Percentiles rank a stretch among this genome's conserved stretches.
These are phyloP conservation scores for Starmera stellimalicola DNA, from an alignment of 1,139 yeast genomes.

Conservation along the genomic window DNA sequence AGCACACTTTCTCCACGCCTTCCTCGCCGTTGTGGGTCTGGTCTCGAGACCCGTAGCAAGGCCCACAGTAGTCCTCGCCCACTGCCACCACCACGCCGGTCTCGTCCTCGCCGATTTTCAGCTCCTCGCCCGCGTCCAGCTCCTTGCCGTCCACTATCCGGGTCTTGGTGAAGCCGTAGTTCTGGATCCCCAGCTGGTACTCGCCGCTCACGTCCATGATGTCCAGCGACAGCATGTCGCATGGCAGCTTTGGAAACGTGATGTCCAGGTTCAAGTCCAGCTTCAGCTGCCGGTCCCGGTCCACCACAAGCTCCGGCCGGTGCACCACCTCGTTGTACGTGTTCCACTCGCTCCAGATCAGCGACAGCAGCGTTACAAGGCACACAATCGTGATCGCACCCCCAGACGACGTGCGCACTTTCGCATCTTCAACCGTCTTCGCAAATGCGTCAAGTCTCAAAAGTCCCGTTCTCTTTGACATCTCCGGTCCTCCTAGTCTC, in stretches of 20 bases:
- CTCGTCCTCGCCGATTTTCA: constrained; percentile 22
- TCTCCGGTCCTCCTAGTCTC: too few relatives aligned
- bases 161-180: constrained; percentile 62
- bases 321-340: constrained; percentile 61
- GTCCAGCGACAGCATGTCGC: constrained; percentile 56
- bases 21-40: constrained; percentile 44
- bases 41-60: constrained; percentile 80
- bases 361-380: constrained; percentile 46
- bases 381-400: constrained; percentile 80
- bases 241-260: constrained; percentile 76
- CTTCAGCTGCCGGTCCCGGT: constrained; percentile 68
- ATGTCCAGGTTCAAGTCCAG: constrained; percentile 75
- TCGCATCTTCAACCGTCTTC: constrained; percentile 89
- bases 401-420: constrained; percentile 83
- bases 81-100: constrained; percentile 26
- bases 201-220: constrained; percentile 85
- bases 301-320: constrained; percentile 81
- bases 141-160: constrained; percentile 45
- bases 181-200: constrained; percentile 59
- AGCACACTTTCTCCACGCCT: constrained; percentile 44
- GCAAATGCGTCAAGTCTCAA: constrained; percentile 82
- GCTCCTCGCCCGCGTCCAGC: constrained; percentile 25
- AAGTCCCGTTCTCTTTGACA: constrained; percentile 24
- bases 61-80: constrained; percentile 60
- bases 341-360: constrained; percentile 65